These are phyloP conservation scores for Phyllosticta capitalensis DNA, from an alignment of 2,329 filamentous ascomycete species.

Conservation along the genomic window DNA sequence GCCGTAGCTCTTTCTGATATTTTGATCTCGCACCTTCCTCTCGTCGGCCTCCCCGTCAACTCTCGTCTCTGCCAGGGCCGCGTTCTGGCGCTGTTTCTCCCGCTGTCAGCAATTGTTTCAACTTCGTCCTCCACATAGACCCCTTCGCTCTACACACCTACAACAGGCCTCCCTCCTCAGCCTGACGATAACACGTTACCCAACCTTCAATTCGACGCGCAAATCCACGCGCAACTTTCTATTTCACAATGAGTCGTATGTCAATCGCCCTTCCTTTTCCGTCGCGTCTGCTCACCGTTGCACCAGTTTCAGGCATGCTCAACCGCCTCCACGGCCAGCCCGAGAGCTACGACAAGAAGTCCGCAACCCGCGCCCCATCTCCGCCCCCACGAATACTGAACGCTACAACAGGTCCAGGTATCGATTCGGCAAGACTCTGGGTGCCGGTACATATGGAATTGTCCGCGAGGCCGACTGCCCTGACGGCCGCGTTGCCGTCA, in stretches of 20 bases:
- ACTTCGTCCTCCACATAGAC: slow-evolving; percentile 18
- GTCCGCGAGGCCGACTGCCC: slow-evolving; percentile 87
- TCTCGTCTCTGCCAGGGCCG: background rate
- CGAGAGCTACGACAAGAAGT: slow-evolving; percentile 99
- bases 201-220: slow-evolving; percentile 6
- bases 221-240: slow-evolving; percentile 1
- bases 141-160: slow-evolving; percentile 16
- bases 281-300: slow-evolving; percentile 12
- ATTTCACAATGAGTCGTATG: slow-evolving; percentile 27
- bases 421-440: slow-evolving; percentile 83
- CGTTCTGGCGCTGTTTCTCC: slow-evolving; percentile 10
- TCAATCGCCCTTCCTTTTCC: slow-evolving; percentile 10
- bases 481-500: slow-evolving; percentile 82
- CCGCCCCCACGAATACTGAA: background rate
- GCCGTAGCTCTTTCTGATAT: slow-evolving; percentile 1
- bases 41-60: slow-evolving; percentile 3
- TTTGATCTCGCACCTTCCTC: background rate
- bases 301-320: slow-evolving; percentile 76
- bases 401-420: slow-evolving; percentile 60
- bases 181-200: slow-evolving; percentile 23
- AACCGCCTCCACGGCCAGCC: slow-evolving; percentile 95
- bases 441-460: slow-evolving; percentile 96
- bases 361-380: slow-evolving; percentile 21
- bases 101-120: slow-evolving; percentile 13
- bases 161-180: slow-evolving; percentile 21